Evolutionary conservation across 768 basidiomycete species (phyloP).

Genomic region (Fistulinella prunicolor): DNA sequence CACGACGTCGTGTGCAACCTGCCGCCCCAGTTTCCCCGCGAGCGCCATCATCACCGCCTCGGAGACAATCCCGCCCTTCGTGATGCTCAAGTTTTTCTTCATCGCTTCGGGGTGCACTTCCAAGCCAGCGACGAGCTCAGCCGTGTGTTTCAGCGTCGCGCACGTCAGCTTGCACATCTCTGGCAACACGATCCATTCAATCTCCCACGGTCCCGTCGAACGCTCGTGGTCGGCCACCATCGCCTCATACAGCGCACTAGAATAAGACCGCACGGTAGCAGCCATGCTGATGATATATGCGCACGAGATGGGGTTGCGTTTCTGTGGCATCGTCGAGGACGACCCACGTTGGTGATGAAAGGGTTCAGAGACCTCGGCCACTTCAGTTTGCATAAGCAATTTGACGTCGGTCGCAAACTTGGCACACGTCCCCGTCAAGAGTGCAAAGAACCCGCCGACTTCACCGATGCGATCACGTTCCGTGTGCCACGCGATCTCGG

Average conservation of each 20-base stretch:
- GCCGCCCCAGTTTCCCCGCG: slow-evolving; percentile 41
- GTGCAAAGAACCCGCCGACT: slow-evolving; percentile 42
- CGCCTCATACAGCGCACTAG: slow-evolving; percentile 40
- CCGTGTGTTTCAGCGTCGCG: slow-evolving; percentile 38
- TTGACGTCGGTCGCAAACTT: slow-evolving; percentile 46
- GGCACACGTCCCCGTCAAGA: slow-evolving; percentile 43
- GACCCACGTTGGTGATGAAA: slow-evolving; percentile 43
- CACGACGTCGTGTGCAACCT: slow-evolving; percentile 43
- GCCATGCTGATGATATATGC: slow-evolving; percentile 45
- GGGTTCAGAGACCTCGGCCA: slow-evolving; percentile 44
- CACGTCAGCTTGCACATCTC: slow-evolving; percentile 44
- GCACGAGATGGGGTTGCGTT: slow-evolving; percentile 46
- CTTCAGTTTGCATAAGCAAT: slow-evolving; percentile 47
- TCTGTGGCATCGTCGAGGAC: slow-evolving; percentile 51
- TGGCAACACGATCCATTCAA: slow-evolving; percentile 48
- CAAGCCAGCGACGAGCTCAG: slow-evolving; percentile 35
- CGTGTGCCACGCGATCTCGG: slow-evolving; percentile 37
- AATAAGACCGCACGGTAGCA: slow-evolving; percentile 40
- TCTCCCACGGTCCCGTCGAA: slow-evolving; percentile 48
- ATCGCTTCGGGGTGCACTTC: slow-evolving; percentile 41
- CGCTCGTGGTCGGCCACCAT: slow-evolving; percentile 50
- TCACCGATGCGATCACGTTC: slow-evolving; percentile 46
- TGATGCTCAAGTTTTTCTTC: slow-evolving; percentile 38
- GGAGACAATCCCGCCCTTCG: slow-evolving; percentile 40
- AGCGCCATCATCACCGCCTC: slow-evolving; percentile 50